Evolutionary conservation across 75 land plant species (phyloP).

Genomic region (Selaginella tamariscina): DNA sequence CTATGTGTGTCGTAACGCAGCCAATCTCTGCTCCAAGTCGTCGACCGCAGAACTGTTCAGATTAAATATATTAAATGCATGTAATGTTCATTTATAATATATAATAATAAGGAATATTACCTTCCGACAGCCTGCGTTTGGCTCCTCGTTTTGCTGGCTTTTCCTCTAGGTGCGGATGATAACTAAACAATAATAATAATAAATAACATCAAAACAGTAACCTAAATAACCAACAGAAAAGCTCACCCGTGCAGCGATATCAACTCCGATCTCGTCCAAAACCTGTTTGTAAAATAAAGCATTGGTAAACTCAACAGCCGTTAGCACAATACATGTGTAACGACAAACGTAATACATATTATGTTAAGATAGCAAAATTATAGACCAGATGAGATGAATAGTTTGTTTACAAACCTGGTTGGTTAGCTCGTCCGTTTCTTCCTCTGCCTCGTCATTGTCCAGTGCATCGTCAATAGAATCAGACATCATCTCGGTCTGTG

Average conservation of each 20-base stretch:
- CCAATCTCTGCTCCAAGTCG: slow-evolving; percentile 24
- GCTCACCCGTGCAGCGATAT: slow-evolving; percentile 83
- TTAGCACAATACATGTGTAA: neutral
- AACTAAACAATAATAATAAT: slow-evolving; percentile 33
- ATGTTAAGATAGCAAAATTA: neutral
- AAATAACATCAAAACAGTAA: neutral
- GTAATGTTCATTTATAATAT: neutral
- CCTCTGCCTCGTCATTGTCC: slow-evolving; percentile 98
- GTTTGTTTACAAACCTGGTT: slow-evolving; percentile 54
- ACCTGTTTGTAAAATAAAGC: slow-evolving; percentile 42
- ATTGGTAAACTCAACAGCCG: neutral
- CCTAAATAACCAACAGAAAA: neutral
- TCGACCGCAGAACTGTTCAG: slow-evolving; percentile 15
- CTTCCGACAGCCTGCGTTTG: slow-evolving; percentile 29
- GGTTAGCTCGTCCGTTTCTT: slow-evolving; percentile 97
- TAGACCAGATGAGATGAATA: neutral
- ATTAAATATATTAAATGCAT: neutral
- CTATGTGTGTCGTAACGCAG: slow-evolving; percentile 17
- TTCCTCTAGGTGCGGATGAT: slow-evolving; percentile 92
- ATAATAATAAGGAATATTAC: slow-evolving; percentile 4
- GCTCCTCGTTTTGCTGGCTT: slow-evolving; percentile 41
- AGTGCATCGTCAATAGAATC: slow-evolving; percentile 89
- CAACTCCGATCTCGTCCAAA: slow-evolving; percentile 95
- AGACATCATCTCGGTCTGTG: slow-evolving; percentile 97
- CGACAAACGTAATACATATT: neutral